phyloP scores from a whole-genome alignment of 495 filamentous ascomycete species.

The Hypoxylon trugodes region DNA sequence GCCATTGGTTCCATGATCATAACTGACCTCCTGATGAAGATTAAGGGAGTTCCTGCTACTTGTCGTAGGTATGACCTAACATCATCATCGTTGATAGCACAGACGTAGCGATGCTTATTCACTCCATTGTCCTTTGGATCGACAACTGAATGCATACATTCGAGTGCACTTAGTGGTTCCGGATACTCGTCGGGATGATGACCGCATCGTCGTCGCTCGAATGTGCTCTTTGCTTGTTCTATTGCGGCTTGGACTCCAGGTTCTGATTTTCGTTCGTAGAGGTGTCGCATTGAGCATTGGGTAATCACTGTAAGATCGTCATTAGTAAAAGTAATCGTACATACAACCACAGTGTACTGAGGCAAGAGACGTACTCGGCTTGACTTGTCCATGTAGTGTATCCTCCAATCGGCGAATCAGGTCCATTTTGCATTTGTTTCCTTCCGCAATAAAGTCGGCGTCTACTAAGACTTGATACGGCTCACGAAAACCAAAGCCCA shows the following conservation, averaged over 20 bases:
- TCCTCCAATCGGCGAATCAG: constrained; percentile 73
- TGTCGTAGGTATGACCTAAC: constrained; percentile 62
- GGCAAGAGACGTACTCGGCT: constrained; percentile 70
- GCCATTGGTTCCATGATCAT: constrained; percentile 87
- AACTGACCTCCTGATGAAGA: constrained; percentile 84
- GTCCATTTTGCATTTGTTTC: constrained; percentile 82
- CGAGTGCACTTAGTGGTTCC: constrained; percentile 73
- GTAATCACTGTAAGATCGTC: constrained; percentile 49
- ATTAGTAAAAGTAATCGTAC: constrained; percentile 17
- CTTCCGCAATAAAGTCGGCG: constrained; percentile 78
- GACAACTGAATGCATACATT: constrained; percentile 81
- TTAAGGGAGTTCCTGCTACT: constrained; percentile 75
- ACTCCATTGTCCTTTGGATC: constrained; percentile 72
- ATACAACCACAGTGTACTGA: not conserved
- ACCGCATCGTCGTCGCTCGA: constrained; percentile 87
- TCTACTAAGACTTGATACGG: constrained; percentile 95
- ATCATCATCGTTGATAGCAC: constrained; percentile 76
- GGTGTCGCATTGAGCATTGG: constrained; percentile 69
- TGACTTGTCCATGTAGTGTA: constrained; percentile 81
- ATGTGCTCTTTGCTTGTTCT: constrained; percentile 68
- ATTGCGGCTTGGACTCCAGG: constrained; percentile 67
- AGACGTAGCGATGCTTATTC: constrained; percentile 92
- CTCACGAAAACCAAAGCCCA: constrained; percentile 85
- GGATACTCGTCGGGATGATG: constrained; percentile 79
- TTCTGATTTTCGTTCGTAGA: constrained; percentile 67